Evolutionary conservation across 2,329 filamentous ascomycete species (phyloP).

Genomic region (Colletotrichum abscissum): DNA sequence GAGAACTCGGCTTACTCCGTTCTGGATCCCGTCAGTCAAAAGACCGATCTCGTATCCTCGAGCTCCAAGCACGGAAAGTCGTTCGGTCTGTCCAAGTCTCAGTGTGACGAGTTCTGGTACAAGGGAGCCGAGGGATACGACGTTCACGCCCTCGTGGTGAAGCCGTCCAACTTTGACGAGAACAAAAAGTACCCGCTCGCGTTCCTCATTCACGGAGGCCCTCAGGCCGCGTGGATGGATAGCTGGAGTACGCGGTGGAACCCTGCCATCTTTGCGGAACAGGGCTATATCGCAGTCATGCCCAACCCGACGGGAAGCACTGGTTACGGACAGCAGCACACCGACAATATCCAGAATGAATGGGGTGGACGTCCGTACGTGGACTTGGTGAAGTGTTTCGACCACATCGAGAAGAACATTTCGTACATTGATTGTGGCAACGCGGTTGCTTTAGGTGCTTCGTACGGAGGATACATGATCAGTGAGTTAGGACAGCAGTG

Average conservation of each 20-base stretch:
- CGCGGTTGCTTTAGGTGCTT: slow-evolving; percentile 80
- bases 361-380: slow-evolving; percentile 90
- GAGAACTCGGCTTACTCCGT: slow-evolving; percentile 79
- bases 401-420: slow-evolving; percentile 76
- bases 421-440: slow-evolving; percentile 75
- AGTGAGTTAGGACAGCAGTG: slow-evolving; percentile 54
- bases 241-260: slow-evolving; percentile 89
- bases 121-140: slow-evolving; percentile 69
- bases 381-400: slow-evolving; percentile 83
- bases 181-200: slow-evolving; percentile 82
- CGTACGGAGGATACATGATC: slow-evolving; percentile 82
- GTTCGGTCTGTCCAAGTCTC: slow-evolving; percentile 72
- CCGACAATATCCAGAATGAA: slow-evolving; percentile 80
- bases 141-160: slow-evolving; percentile 78
- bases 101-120: slow-evolving; percentile 78
- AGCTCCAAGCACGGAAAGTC: slow-evolving; percentile 72
- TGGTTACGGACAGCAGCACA: slow-evolving; percentile 82
- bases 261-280: slow-evolving; percentile 85
- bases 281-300: slow-evolving; percentile 84
- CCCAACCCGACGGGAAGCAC: slow-evolving; percentile 88
- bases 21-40: slow-evolving; percentile 57
- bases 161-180: slow-evolving; percentile 74
- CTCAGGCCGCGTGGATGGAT: slow-evolving; percentile 81
- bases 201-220: slow-evolving; percentile 85
- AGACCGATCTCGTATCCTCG: slow-evolving; percentile 66